Base-by-base conservation (phyloP, 2,329 filamentous ascomycete species). In the Dothidotthia symphoricarpi region DNA sequence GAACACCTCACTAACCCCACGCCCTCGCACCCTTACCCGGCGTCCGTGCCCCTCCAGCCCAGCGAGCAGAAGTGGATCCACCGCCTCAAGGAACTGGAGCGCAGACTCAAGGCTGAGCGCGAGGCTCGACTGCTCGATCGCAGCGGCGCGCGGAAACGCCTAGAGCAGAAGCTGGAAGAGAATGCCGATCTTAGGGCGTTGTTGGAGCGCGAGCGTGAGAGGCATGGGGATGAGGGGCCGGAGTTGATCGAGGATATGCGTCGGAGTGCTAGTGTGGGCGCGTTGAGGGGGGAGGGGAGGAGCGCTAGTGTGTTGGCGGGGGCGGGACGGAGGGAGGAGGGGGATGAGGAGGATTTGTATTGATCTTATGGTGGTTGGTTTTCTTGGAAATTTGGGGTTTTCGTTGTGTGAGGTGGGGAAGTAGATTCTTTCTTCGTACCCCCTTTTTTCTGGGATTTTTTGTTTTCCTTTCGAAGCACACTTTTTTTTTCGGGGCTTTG, bases 51-150 rank as follows among this genome's bases (percentile, higher is more conserved):
- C 4, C 53, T 69, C 17, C 67, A 72, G 33, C 70, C 71, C 2
- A 74, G 73, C 26, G 85, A 91, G 53, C 83, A 86, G 49, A 81
- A 85, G 51, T 95, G 88, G 88, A 82, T 94, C 49, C 80, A 95
- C 47, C 75, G 93, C 6, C 74, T 97, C 24, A 82, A 88, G 40
- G 90, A 97, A 61, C 73, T 97, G 52, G 93, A 98, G 72, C 78
- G 84, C 50, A 81, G 94, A 53, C 74, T 98, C 13, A 95, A 95
- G 66, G 83, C 86, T 30, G 93, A 98, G 70, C 75, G 93, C 11
- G 93, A 97, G 67, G 89, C 83, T 1, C 74, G 93, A 29, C 73
- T 94, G 36, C 73, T 95, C 41, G 93, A 98, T 68, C 81, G 93
- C 3, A 85, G 79, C 31, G 89, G 88, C 16, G 91, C 91, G 17